Evolutionary conservation across 1,139 yeast species (phyloP).

Genomic region (Suhomyces panamericanus): DNA sequence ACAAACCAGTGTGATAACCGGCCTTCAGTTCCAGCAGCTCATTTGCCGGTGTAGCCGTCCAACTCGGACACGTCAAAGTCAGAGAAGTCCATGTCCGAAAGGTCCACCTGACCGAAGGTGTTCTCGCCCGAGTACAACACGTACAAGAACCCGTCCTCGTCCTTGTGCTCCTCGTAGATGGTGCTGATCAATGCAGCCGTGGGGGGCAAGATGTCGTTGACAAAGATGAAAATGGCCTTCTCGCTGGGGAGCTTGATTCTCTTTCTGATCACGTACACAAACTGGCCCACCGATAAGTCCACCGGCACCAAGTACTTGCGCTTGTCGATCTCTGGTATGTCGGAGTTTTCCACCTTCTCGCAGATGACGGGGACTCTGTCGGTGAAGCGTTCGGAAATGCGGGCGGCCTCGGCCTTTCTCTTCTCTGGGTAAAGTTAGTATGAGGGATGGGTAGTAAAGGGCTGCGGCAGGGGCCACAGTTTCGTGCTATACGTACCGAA

Average conservation of each 20-base stretch:
- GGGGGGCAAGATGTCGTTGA: slow-evolving; percentile 94
- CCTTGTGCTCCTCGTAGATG: slow-evolving; percentile 94
- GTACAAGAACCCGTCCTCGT: slow-evolving; percentile 94
- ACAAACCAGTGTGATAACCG: slow-evolving; percentile 2
- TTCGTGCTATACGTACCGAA: slow-evolving; percentile 56
- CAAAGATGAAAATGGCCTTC: slow-evolving; percentile 95
- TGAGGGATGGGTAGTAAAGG: neutral
- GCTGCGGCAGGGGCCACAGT: neutral
- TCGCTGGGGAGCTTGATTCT: slow-evolving; percentile 95
- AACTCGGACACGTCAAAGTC: slow-evolving; percentile 11
- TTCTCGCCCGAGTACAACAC: slow-evolving; percentile 89
- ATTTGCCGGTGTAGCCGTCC: slow-evolving; percentile 14
- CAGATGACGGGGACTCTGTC: slow-evolving; percentile 97
- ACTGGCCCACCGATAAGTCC: slow-evolving; percentile 95
- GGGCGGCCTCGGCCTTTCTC: slow-evolving; percentile 92
- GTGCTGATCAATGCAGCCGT: slow-evolving; percentile 96
- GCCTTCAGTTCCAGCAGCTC: neutral
- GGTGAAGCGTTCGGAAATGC: slow-evolving; percentile 84
- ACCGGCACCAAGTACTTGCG: slow-evolving; percentile 95
- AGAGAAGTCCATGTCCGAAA: slow-evolving; percentile 28
- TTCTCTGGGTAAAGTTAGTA: slow-evolving; percentile 55
- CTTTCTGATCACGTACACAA: slow-evolving; percentile 94
- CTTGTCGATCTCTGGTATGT: slow-evolving; percentile 94
- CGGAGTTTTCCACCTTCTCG: slow-evolving; percentile 96
- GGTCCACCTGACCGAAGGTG: slow-evolving; percentile 65